Evolutionary conservation across 495 filamentous ascomycete genomes (phyloP), one percentile per base, ranked within the genome.

Genomic region (Trichodelitschia bisporula): DNA sequence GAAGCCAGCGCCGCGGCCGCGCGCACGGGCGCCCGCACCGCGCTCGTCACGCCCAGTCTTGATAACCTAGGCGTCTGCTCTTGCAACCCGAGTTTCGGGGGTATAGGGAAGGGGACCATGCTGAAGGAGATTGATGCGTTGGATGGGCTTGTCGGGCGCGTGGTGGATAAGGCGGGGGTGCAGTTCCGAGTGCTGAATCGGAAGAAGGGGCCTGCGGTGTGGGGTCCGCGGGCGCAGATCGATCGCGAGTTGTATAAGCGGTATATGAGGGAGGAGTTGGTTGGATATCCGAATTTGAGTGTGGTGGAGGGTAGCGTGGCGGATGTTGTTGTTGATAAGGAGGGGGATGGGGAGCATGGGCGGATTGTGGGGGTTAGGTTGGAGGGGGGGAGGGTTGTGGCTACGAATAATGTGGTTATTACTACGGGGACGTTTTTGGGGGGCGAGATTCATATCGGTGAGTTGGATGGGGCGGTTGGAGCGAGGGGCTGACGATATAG

Each of bases 41-140:
- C 76, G 3, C 63, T 97, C 33, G 61, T 97, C 21, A 97, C 86
- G 3, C 83, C 77, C 29, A 75, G 69, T 34, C 45, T 82, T 32
- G 69, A 78, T 30, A 91, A 92, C 42, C 72, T 97, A 17, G 86
- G 86, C 20, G 75, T 84, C 14, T 95, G 89, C 53, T 93, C 84
- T 30, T 97, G 86, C 57, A 97, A 97, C 50, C 86, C 86, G 17
- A 86, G 76, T 34, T 90, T 97, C 47, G 86, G 86, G 28, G 86
- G 86, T 19, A 97, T 97, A 40, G 86, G 86, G n/a, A 97, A 97
- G 50, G 86, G 86, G 6, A 93, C 76, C 11, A 95, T 97, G 62
- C 56, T 97, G 19, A 71, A 84, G 2, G 86, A 97, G 49, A 70
- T 97, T 18, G 86, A 97, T 54, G 89, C 86, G 0, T 63, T 97